These are phyloP conservation scores for Hyphodiscus hymeniophilus DNA, from an alignment of 495 filamentous ascomycete species.

Conservation along the genomic window DNA sequence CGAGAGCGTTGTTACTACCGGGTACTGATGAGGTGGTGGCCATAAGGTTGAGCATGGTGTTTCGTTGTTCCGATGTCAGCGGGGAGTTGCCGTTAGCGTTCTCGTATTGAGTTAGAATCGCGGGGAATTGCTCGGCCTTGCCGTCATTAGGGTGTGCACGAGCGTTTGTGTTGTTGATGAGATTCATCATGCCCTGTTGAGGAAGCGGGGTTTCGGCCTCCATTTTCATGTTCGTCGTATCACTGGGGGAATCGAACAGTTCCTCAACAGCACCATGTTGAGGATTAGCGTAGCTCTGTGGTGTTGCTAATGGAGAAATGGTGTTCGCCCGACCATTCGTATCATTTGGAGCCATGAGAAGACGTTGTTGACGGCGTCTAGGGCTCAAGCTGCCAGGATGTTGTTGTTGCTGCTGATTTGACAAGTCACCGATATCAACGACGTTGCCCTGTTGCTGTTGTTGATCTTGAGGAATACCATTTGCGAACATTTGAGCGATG, in stretches of 20 bases:
- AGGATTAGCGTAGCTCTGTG: constrained; percentile 25
- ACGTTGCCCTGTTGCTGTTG: constrained; percentile 53
- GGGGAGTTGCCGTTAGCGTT: constrained; percentile 53
- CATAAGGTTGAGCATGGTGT: constrained; percentile 73
- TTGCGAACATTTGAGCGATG: constrained; percentile 63
- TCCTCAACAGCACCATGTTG: constrained; percentile 26
- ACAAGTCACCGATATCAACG: constrained; percentile 64
- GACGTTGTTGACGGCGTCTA: constrained; percentile 23
- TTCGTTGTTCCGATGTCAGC: constrained; percentile 69
- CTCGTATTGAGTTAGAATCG: constrained; percentile 65
- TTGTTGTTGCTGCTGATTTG: constrained; percentile 35
- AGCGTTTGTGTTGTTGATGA: constrained; percentile 75
- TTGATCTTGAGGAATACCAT: constrained; percentile 51
- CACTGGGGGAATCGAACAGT: constrained; percentile 23
- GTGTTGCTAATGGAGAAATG: constrained; percentile 26
- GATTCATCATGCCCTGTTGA: constrained; percentile 70
- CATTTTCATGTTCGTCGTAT: constrained; percentile 9
- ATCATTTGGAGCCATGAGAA: constrained; percentile 23
- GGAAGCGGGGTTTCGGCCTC: constrained; percentile 30
- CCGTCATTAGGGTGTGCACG: constrained; percentile 38
- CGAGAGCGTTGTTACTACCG: constrained; percentile 31
- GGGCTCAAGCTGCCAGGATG: constrained; percentile 29
- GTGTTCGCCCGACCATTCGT: constrained; percentile 27
- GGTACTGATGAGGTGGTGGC: constrained; percentile 29
- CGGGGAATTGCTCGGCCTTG: constrained; percentile 56